A percentile compares a stretch with the other conserved stretches of the same genome.
Evolutionary conservation across 2,329 filamentous ascomycete species (phyloP).

Genomic region (Sclerotinia nivalis): DNA sequence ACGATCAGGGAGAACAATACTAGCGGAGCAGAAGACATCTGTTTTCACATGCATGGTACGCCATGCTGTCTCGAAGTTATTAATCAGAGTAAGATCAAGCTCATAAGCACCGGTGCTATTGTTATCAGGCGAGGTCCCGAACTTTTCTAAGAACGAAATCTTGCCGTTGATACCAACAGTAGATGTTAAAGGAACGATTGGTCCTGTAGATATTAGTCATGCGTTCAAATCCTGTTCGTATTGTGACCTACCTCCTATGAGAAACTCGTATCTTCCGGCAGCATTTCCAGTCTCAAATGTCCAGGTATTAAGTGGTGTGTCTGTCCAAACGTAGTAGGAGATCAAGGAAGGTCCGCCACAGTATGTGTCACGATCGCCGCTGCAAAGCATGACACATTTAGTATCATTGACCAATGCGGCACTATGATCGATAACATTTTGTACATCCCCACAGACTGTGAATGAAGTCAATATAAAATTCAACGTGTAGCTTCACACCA

Average conservation of each 20-base stretch:
- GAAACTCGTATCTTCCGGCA: slow-evolving; percentile 58
- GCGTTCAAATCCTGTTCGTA: background rate
- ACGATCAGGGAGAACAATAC: slow-evolving; percentile 64
- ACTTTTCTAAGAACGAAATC: slow-evolving; percentile 61
- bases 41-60: slow-evolving; percentile 63
- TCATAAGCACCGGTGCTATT: slow-evolving; percentile 68
- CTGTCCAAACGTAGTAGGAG: slow-evolving; percentile 28
- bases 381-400: slow-evolving; percentile 44
- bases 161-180: slow-evolving; percentile 59
- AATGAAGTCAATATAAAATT: background rate
- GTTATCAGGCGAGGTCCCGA: slow-evolving; percentile 54
- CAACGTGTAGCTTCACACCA: no score
- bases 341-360: slow-evolving; percentile 29
- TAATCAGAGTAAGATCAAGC: slow-evolving; percentile 56
- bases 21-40: slow-evolving; percentile 67
- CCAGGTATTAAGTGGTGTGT: slow-evolving; percentile 52
- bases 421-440: slow-evolving; percentile 22
- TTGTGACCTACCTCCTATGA: slow-evolving; percentile 51
- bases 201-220: slow-evolving; percentile 31
- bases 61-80: slow-evolving; percentile 58
- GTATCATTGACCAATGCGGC: slow-evolving; percentile 20
- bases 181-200: slow-evolving; percentile 58
- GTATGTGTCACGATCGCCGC: slow-evolving; percentile 39
- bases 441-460: slow-evolving; percentile 27
- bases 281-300: slow-evolving; percentile 51